Base-by-base conservation (phyloP, 352 stramenopile genomes). In the Thalassiosira pacifica region DNA sequence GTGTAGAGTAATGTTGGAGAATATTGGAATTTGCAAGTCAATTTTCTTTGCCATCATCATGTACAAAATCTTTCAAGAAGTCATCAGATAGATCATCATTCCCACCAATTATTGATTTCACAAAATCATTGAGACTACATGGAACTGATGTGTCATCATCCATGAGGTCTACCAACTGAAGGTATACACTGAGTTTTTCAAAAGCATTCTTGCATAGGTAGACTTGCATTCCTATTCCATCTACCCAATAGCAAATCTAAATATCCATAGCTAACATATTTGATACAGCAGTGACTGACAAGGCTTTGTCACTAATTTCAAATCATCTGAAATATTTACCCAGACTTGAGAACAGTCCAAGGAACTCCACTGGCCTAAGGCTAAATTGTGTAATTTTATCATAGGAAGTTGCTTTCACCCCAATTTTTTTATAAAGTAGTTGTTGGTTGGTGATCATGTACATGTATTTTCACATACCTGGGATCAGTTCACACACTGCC, bases 21-120 rank as follows among this genome's bases (percentile, higher is more conserved):
- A 83, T 18, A 87, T 66, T 29, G 66, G 55, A 40, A 87, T 79
- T 16, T 72, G 80, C 13, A 86, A 45, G 34, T 42, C 34, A n/a
- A 4, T 42, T 4, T 42, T 75, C 48, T 31, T 34, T 66, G 24
- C 34, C 40, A 37, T 40, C 31, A 11, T 53, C 32, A 37, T 27
- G 22, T 2, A 76, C 31, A 57, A 59, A 76, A 31, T 66, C 22
- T 26, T 57, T 64, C 16, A 80, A 24, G n/a, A n/a, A n/a, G n/a
- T n/a, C n/a, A n/a, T n/a, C n/a, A n/a, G n/a, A n/a, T n/a, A n/a
- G n/a, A n/a, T n/a, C n/a, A n/a, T n/a, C n/a, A n/a, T n/a, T n/a
- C n/a, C n/a, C n/a, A n/a, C n/a, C n/a, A n/a, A n/a, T n/a, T n/a
- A n/a, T n/a, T n/a, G n/a, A n/a, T n/a, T n/a, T n/a, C n/a, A n/a